phyloP scores from a whole-genome alignment of 2,329 filamentous ascomycete species.

The Parascedosporium putredinis region DNA sequence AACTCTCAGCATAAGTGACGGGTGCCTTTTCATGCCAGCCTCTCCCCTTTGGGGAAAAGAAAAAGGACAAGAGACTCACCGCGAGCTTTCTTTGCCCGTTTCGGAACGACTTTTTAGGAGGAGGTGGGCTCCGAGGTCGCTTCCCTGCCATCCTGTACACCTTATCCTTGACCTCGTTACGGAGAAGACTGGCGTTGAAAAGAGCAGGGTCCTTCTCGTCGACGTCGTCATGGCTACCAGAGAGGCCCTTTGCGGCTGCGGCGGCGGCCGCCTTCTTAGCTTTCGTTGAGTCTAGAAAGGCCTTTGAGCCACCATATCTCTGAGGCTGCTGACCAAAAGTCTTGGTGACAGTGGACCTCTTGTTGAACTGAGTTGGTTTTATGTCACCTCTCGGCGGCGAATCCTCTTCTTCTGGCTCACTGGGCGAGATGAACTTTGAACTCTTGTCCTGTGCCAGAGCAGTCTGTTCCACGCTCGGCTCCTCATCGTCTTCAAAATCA shows the following conservation, averaged over 20 bases:
- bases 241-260: not conserved
- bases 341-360: not conserved
- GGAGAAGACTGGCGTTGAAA: not conserved
- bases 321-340: not conserved
- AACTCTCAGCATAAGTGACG: too few species aligned
- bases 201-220: not conserved
- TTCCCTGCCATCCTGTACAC: not conserved
- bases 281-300: not conserved
- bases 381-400: conserved; percentile 6
- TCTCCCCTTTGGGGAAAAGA: too few species aligned
- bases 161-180: not conserved
- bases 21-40: too few species aligned
- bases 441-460: not conserved
- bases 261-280: not conserved
- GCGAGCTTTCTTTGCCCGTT: not conserved
- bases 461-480: not conserved
- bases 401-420: not conserved
- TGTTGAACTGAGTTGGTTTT: not conserved
- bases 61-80: not conserved
- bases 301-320: not conserved
- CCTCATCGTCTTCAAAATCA: not conserved
- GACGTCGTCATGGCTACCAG: not conserved
- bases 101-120: not conserved
- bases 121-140: not conserved
- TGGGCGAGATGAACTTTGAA: not conserved